Conservation (phyloP, 176 grass and related monocot species). For the Eragrostis nindensis region DNA sequence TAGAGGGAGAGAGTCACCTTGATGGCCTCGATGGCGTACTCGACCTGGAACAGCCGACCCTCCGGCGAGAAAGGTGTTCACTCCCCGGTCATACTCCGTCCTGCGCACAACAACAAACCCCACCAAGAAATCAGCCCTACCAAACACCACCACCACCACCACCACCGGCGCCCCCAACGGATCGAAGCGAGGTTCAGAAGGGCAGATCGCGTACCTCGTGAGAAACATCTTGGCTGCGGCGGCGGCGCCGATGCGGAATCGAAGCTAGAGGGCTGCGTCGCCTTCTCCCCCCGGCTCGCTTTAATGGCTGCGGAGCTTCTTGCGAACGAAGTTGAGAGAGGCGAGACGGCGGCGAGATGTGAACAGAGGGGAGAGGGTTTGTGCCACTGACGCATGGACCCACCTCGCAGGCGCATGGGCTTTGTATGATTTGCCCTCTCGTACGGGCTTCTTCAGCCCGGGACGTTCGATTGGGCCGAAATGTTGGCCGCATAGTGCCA, state of each 20-base stretch:
- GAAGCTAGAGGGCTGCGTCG: slow-evolving; percentile 9
- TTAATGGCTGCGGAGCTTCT: slow-evolving; percentile 44
- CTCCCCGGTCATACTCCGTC: slow-evolving; percentile 90
- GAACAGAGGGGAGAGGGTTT: slow-evolving; percentile 47
- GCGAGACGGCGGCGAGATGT: slow-evolving; percentile 2
- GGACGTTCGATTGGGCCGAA: fast-evolving
- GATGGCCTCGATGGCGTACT: slow-evolving; percentile 98
- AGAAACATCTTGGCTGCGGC: slow-evolving; percentile 66
- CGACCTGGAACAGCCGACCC: slow-evolving; percentile 90
- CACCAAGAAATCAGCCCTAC: background rate
- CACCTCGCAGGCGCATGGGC: background rate
- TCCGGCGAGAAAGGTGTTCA: slow-evolving; percentile 96
- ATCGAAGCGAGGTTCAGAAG: background rate
- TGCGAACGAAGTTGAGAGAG: slow-evolving; percentile 36
- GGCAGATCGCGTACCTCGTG: slow-evolving; percentile 66
- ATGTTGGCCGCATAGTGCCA: background rate
- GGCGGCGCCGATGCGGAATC: background rate
- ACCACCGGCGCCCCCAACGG: background rate
- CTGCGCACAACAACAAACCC: slow-evolving; percentile 27
- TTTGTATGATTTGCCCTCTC: no score
- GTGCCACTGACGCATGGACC: no score
- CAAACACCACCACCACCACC: slow-evolving; percentile 16
- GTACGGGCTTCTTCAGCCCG: background rate
- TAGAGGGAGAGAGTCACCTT: slow-evolving; percentile 63
- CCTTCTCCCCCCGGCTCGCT: background rate